These are phyloP conservation scores for Phialophora tarda DNA, from an alignment of 2,329 filamentous ascomycete genomes.

Conservation along the genomic window DNA sequence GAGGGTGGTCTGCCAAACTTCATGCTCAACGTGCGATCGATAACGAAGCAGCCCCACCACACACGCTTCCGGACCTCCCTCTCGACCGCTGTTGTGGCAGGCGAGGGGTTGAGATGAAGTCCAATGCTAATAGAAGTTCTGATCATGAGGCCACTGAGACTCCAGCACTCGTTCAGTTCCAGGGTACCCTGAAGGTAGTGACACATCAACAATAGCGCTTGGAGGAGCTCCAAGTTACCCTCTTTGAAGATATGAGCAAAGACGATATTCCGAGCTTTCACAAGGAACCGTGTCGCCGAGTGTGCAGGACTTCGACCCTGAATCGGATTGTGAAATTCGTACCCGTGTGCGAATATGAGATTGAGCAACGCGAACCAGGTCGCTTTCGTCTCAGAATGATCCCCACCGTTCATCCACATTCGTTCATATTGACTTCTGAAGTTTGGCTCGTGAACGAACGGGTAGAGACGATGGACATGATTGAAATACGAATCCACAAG, in stretches of 20 bases:
- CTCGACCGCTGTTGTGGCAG: constrained; percentile 5
- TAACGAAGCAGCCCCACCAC: constrained; percentile 24
- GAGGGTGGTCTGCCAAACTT: constrained; percentile 21
- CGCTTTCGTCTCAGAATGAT: constrained; percentile 3
- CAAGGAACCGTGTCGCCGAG: constrained; percentile 8
- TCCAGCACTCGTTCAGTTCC: constrained; percentile 27
- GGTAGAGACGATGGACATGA: constrained; percentile 13
- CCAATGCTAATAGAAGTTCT: constrained; percentile 15
- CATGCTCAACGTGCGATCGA: constrained; percentile 22
- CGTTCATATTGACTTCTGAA: constrained; percentile 17
- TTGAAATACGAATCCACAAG: constrained; percentile 23
- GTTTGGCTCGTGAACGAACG: constrained; percentile 16
- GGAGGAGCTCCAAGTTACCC: constrained; percentile 16
- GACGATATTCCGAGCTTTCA: constrained; percentile 9
- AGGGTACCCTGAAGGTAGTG: constrained; percentile 25
- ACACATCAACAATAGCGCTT: constrained; percentile 25
- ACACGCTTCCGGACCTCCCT: constrained; percentile 19
- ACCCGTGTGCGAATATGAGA: constrained; percentile 16
- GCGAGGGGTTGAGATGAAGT: constrained; percentile 9
- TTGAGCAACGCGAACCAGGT: constrained; percentile 18
- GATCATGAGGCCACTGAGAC: constrained; percentile 10
- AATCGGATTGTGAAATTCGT: constrained; percentile 11
- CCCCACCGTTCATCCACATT: constrained; percentile 7
- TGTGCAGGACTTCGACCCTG: background rate
- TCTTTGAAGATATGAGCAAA: constrained; percentile 14